Evolutionary conservation across 1,284 basidiomycete genomes (phyloP).

Genomic region (Inonotus obliquus): DNA sequence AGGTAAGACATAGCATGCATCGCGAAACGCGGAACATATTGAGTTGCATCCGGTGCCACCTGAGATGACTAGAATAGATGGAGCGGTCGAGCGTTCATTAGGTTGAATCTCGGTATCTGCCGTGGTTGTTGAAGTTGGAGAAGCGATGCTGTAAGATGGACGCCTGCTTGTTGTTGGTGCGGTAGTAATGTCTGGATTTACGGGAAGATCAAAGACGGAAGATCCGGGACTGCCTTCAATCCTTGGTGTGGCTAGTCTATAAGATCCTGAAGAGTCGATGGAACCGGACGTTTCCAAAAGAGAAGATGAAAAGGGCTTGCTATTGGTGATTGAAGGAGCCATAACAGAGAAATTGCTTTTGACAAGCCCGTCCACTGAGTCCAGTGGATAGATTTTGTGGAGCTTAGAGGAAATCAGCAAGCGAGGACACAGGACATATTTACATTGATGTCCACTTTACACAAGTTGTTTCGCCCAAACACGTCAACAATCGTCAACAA

Average conservation of each 20-base stretch:
- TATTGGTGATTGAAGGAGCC: not conserved
- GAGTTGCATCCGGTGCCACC: slow-evolving; percentile 83
- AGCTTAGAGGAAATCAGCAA: no score
- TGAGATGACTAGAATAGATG: slow-evolving; percentile 63
- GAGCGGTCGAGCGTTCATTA: not conserved
- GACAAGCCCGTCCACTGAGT: not conserved
- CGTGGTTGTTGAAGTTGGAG: not conserved
- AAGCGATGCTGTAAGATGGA: not conserved
- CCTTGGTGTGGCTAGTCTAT: not conserved
- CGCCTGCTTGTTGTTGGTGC: not conserved
- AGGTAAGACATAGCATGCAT: slow-evolving; percentile 70
- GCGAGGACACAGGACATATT: no score
- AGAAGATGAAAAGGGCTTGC: not conserved
- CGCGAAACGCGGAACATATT: slow-evolving; percentile 68
- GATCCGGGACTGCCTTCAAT: slow-evolving; percentile 52
- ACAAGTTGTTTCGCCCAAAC: no score
- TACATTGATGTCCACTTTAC: no score
- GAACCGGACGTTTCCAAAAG: not conserved
- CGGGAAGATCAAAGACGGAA: slow-evolving; percentile 68
- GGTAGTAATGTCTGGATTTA: slow-evolving; percentile 29
- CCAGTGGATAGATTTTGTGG: no score
- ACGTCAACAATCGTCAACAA: not conserved
- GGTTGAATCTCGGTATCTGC: not conserved
- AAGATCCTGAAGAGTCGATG: not conserved
- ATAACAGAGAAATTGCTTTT: not conserved